Evolutionary conservation across 108 stramenopile species (phyloP).

Genomic region (Skeletonema tropicum): DNA sequence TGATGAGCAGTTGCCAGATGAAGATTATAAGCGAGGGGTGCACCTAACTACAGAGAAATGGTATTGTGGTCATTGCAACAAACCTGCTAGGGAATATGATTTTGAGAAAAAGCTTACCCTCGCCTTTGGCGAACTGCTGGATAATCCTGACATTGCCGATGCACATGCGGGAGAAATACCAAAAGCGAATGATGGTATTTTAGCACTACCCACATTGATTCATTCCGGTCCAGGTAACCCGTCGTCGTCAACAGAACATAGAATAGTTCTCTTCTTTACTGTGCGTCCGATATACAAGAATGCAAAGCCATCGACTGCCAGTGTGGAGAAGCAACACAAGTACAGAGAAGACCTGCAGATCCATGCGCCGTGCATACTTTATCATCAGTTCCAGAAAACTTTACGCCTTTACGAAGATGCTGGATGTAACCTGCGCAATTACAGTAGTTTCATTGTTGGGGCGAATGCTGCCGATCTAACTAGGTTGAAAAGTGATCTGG

Average conservation of each 20-base stretch:
- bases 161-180: not conserved
- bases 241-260: not conserved
- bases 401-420: constrained; percentile 5
- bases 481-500: constrained; percentile 1
- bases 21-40: constrained; percentile 20
- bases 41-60: constrained; percentile 26
- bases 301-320: not conserved
- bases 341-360: constrained; percentile 22
- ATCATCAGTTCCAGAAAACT: constrained; percentile 21
- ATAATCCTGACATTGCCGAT: constrained; percentile 7
- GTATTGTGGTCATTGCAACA: constrained; percentile 13
- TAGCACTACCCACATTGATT: constrained; percentile 19
- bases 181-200: constrained; percentile 14
- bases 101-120: constrained; percentile 7
- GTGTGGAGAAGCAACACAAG: constrained; percentile 4
- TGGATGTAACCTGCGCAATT: constrained; percentile 16
- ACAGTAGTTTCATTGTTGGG: not conserved
- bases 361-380: constrained; percentile 21
- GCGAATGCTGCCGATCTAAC: constrained; percentile 1
- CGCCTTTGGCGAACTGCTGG: constrained; percentile 8
- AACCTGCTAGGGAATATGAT: not conserved
- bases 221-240: constrained; percentile 29
- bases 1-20: constrained; percentile 12
- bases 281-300: constrained; percentile 14
- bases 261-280: constrained; percentile 30